Evolutionary conservation across 2,329 filamentous ascomycete species (phyloP).

Genomic region (Xylariaceae sp.): DNA sequence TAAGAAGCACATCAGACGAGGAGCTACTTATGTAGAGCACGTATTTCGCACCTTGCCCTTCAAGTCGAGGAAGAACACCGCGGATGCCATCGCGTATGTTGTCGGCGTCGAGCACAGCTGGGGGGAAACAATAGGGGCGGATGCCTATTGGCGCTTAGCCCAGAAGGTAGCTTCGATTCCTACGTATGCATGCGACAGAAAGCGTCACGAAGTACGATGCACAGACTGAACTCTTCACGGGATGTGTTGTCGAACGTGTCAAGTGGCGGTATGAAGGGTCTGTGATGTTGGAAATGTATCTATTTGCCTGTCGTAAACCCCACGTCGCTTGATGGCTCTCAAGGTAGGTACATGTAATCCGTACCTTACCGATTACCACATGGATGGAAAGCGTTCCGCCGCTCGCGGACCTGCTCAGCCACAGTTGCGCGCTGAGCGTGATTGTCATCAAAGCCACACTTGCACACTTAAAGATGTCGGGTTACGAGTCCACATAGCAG

Average conservation of each 20-base stretch:
- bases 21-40: background rate
- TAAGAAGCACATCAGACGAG: background rate
- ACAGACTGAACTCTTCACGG: slow-evolving; percentile 6
- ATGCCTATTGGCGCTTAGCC: slow-evolving; percentile 32
- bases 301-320: slow-evolving; percentile 17
- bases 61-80: slow-evolving; percentile 95
- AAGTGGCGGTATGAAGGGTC: slow-evolving; percentile 5
- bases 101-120: slow-evolving; percentile 23
- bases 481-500: no score
- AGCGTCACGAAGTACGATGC: slow-evolving; percentile 6
- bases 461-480: no score
- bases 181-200: slow-evolving; percentile 13
- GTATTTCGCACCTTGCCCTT: slow-evolving; percentile 87
- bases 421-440: slow-evolving; percentile 1
- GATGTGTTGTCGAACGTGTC: slow-evolving; percentile 9
- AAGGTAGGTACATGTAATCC: background rate
- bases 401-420: slow-evolving; percentile 13
- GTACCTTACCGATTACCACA: background rate
- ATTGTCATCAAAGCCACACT: slow-evolving; percentile 1
- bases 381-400: background rate
- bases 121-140: slow-evolving; percentile 16
- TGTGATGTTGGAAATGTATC: slow-evolving; percentile 7
- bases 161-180: slow-evolving; percentile 17
- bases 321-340: slow-evolving; percentile 18
- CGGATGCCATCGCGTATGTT: slow-evolving; percentile 74